These are phyloP conservation scores for Fusarium sp. DNA, from an alignment of 2,329 filamentous ascomycete genomes.

Conservation along the genomic window DNA sequence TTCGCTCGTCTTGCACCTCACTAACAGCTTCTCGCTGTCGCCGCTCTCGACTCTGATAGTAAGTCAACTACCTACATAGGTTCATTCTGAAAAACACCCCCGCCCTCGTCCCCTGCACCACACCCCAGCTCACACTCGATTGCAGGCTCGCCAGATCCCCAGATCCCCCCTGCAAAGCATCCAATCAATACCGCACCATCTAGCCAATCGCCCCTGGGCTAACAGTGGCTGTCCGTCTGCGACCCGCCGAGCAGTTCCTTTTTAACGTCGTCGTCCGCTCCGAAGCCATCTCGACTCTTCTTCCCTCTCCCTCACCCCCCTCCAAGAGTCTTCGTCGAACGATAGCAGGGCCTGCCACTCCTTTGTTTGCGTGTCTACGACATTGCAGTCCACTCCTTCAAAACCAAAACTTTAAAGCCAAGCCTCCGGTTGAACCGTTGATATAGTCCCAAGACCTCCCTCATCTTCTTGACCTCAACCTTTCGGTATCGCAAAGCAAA, in stretches of 20 bases:
- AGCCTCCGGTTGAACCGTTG: slow-evolving; percentile 43
- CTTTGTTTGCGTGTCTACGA: slow-evolving; percentile 45
- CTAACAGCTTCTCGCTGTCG: slow-evolving; percentile 10
- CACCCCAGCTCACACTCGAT: slow-evolving; percentile 28
- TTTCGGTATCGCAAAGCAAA: slow-evolving; percentile 28
- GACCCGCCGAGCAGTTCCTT: slow-evolving; percentile 40
- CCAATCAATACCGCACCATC: slow-evolving; percentile 36
- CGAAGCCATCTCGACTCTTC: slow-evolving; percentile 33
- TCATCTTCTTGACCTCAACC: slow-evolving; percentile 17
- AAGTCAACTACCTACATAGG: not conserved
- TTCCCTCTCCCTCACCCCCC: slow-evolving; percentile 39
- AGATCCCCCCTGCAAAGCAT: slow-evolving; percentile 31
- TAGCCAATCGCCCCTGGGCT: slow-evolving; percentile 34
- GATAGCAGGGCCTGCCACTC: slow-evolving; percentile 40
- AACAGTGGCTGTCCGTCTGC: slow-evolving; percentile 34
- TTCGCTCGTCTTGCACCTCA: not conserved
- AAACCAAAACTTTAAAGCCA: slow-evolving; percentile 34
- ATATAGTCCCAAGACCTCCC: slow-evolving; percentile 39
- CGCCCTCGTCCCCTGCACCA: slow-evolving; percentile 1
- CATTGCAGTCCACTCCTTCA: slow-evolving; percentile 48
- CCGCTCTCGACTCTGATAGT: slow-evolving; percentile 13
- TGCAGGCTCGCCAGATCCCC: slow-evolving; percentile 33
- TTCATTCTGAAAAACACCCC: slow-evolving; percentile 2
- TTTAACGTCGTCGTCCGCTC: slow-evolving; percentile 43
- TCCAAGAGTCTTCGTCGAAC: slow-evolving; percentile 42